Conservation (phyloP, 2,329 filamentous ascomycete genomes). For the Catunica adiposa region DNA sequence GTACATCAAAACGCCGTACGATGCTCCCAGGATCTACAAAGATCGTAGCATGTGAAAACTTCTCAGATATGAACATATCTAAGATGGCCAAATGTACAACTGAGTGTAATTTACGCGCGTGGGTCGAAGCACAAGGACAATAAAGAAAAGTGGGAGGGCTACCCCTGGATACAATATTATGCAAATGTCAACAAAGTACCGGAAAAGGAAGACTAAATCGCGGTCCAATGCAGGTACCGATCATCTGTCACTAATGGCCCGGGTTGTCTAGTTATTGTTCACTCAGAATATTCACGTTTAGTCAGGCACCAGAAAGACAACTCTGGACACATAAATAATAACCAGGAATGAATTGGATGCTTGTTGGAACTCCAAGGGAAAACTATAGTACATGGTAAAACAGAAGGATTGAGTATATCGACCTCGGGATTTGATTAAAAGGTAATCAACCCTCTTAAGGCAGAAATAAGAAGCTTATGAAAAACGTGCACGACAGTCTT, state of each 20-base stretch:
- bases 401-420: neutral
- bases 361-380: neutral
- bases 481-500: neutral
- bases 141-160: neutral
- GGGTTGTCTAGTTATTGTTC: neutral
- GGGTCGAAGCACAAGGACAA: slow-evolving; percentile 2
- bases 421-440: neutral
- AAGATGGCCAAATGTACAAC: neutral
- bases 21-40: too few relatives aligned
- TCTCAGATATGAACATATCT: neutral
- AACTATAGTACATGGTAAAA: neutral
- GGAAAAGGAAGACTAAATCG: slow-evolving; percentile 1
- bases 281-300: too few relatives aligned
- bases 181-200: slow-evolving; percentile 3
- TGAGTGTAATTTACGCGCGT: neutral
- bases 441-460: neutral
- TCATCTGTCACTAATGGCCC: neutral
- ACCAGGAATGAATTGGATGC: neutral
- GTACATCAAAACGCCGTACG: neutral
- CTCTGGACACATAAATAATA: too few relatives aligned
- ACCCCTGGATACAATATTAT: neutral
- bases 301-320: too few relatives aligned
- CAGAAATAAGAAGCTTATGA: neutral
- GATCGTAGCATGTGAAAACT: neutral
- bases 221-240: slow-evolving; percentile 4